Conservation (phyloP, 2,329 filamentous ascomycete genomes). For the Aureobasidium sp. region DNA sequence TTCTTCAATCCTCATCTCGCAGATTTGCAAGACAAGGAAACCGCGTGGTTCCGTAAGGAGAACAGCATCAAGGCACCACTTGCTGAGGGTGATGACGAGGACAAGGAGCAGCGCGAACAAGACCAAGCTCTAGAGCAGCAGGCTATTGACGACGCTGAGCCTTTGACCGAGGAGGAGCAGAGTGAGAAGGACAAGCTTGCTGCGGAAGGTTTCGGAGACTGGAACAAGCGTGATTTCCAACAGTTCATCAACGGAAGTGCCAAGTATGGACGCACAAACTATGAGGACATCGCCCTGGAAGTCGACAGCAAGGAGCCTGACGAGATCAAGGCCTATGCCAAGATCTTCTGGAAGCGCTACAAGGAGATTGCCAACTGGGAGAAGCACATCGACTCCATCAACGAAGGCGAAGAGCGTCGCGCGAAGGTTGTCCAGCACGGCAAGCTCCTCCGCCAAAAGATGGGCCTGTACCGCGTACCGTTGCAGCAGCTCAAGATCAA, state of each 20-base stretch:
- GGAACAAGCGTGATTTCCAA: conserved; percentile 97
- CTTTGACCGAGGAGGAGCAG: conserved; percentile 81
- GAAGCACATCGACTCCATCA: conserved; percentile 82
- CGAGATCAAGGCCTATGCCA: conserved; percentile 85
- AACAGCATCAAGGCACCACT: conserved; percentile 91
- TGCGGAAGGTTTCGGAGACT: conserved; percentile 78
- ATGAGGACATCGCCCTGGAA: conserved; percentile 75
- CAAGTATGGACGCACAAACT: conserved; percentile 82
- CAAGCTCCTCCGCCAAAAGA: conserved; percentile 89
- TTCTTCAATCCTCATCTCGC: conserved; percentile 82
- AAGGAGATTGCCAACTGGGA: conserved; percentile 80
- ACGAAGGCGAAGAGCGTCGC: conserved; percentile 84
- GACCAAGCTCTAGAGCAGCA: conserved; percentile 81
- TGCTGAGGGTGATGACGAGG: conserved; percentile 82
- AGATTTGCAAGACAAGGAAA: conserved; percentile 92
- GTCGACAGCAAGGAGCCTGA: conserved; percentile 80
- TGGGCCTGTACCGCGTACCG: conserved; percentile 89
- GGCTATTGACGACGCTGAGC: conserved; percentile 84
- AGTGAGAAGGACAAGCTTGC: conserved; percentile 77
- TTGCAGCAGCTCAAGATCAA: conserved; percentile 98
- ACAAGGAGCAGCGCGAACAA: conserved; percentile 73
- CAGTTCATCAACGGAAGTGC: conserved; percentile 95
- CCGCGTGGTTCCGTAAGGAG: conserved; percentile 90
- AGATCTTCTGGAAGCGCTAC: conserved; percentile 95
- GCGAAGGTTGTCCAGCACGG: conserved; percentile 86